A percentile compares a stretch with the other conserved stretches of the same genome.
phyloP scores from a whole-genome alignment of 768 basidiomycete genomes.

The Termitomyces sp. region DNA sequence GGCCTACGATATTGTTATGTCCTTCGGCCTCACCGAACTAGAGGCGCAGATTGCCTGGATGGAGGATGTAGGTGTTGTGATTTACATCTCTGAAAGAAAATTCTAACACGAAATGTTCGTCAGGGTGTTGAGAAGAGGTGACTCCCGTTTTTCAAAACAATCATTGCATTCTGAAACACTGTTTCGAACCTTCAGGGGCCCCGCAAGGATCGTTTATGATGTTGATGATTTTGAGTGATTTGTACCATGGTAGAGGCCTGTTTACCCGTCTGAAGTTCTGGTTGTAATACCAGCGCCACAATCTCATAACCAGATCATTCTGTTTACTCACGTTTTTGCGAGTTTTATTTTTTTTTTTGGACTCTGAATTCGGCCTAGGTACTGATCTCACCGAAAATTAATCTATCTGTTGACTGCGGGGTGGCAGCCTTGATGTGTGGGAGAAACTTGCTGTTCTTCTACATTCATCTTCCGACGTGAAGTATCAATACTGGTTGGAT shows the following conservation, averaged over 20 bases:
- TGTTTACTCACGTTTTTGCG: neutral
- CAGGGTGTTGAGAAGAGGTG: neutral
- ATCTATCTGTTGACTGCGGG: neutral
- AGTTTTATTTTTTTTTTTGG: no score
- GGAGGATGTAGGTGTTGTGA: neutral
- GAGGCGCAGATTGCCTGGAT: constrained; percentile 46
- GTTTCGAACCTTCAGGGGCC: neutral
- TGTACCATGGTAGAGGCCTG: neutral
- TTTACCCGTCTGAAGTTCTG: neutral
- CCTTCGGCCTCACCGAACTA: constrained; percentile 50
- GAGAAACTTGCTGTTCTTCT: neutral
- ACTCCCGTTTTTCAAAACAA: neutral
- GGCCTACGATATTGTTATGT: constrained; percentile 35
- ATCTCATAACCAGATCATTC: neutral
- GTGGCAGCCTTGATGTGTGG: neutral
- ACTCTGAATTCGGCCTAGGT: neutral
- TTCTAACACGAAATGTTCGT: neutral
- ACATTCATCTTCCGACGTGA: no score
- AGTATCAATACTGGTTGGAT: no score
- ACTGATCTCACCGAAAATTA: neutral
- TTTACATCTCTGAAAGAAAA: neutral
- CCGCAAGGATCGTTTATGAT: neutral
- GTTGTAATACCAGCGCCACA: neutral
- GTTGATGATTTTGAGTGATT: neutral
- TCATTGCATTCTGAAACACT: neutral